These are phyloP conservation scores for Mrakia hoshinonis DNA, from an alignment of 768 basidiomycete genomes.

Conservation along the genomic window DNA sequence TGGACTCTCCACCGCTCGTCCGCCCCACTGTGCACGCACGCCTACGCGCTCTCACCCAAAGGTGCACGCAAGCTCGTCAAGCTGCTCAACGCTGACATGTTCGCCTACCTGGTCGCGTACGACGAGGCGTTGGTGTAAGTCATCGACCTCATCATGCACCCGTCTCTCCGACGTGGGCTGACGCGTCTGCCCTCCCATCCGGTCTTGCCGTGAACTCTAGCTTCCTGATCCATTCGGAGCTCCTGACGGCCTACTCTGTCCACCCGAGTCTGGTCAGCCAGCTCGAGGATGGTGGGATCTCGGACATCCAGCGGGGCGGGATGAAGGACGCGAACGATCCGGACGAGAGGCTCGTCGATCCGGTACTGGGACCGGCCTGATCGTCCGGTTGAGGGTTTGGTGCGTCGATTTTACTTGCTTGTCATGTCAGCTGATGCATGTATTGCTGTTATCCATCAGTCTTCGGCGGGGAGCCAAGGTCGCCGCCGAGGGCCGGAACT, in stretches of 20 bases:
- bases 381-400: no score
- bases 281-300: not conserved
- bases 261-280: constrained; percentile 1
- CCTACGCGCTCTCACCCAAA: constrained; percentile 7
- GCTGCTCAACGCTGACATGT: not conserved
- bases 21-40: constrained; percentile 14
- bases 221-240: constrained; percentile 2
- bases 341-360: no score
- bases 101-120: constrained; percentile 1
- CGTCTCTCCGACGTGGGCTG: not conserved
- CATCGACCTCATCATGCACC: no score
- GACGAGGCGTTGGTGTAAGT: constrained; percentile 18
- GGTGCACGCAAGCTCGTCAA: not conserved
- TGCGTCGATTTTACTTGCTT: no score
- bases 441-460: no score
- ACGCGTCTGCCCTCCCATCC: no score
- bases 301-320: constrained; percentile 2
- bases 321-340: not conserved
- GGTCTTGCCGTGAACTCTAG: not conserved
- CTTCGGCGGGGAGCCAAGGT: no score
- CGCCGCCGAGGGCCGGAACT: no score
- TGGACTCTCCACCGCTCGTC: constrained; percentile 13
- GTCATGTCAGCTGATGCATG: no score
- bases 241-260: constrained; percentile 3
- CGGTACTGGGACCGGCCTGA: no score